phyloP scores from a whole-genome alignment of 2,329 filamentous ascomycete species.

The Aspergillus neoniger region DNA sequence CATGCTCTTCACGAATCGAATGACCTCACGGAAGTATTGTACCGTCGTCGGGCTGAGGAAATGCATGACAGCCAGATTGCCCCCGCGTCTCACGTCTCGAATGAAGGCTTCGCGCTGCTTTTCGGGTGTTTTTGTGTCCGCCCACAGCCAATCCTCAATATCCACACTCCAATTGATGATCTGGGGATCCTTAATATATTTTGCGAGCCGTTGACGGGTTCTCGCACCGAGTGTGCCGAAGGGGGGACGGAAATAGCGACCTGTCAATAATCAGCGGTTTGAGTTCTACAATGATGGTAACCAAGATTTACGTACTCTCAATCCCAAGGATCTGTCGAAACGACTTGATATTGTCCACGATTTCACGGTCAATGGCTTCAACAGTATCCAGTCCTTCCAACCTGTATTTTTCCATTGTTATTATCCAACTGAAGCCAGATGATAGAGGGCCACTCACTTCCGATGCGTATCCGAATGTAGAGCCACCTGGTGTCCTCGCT shows the following conservation, averaged over 20 bases:
- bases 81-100: conserved; percentile 63
- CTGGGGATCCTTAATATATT: conserved; percentile 54
- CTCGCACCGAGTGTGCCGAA: conserved; percentile 69
- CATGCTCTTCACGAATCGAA: conserved; percentile 62
- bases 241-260: conserved; percentile 67
- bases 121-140: conserved; percentile 61
- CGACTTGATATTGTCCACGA: conserved; percentile 35
- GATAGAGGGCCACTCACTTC: conserved; percentile 40
- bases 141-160: conserved; percentile 72
- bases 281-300: neutral
- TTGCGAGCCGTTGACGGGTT: conserved; percentile 63
- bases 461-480: conserved; percentile 70
- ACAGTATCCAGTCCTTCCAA: conserved; percentile 38
- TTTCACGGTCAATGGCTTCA: conserved; percentile 41
- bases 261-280: conserved; percentile 25
- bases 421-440: neutral
- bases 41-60: conserved; percentile 68
- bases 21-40: conserved; percentile 64
- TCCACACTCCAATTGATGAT: conserved; percentile 71
- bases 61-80: conserved; percentile 68
- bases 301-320: conserved; percentile 30
- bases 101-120: conserved; percentile 68
- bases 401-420: conserved; percentile 19
- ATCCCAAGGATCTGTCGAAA: conserved; percentile 36
- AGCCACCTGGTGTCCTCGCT: conserved; percentile 67